Evolutionary conservation across 2,329 filamentous ascomycete genomes (phyloP).

Genomic region (Pseudovirgaria hyperparasitica): DNA sequence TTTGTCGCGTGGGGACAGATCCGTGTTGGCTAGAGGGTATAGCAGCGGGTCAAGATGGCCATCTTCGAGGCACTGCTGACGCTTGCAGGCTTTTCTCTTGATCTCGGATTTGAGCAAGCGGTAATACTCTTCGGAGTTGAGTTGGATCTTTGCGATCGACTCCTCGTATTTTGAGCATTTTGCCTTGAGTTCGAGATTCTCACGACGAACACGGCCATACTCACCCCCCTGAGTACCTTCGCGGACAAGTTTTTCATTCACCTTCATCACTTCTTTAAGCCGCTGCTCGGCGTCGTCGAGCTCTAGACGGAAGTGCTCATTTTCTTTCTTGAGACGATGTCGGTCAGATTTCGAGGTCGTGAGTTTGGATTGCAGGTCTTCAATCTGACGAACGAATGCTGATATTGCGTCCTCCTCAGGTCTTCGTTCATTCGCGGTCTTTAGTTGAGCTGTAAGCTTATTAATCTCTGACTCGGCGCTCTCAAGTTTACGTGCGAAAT

Average conservation of each 20-base stretch:
- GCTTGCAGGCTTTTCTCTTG: conserved; percentile 21
- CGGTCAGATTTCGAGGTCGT: conserved; percentile 13
- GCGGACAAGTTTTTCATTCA: conserved; percentile 6
- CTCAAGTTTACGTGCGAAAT: conserved; percentile 14
- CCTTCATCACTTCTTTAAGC: conserved; percentile 7
- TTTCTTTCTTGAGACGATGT: conserved; percentile 16
- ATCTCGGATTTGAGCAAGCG: conserved; percentile 28
- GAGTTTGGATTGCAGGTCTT: neutral
- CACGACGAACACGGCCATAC: conserved; percentile 16
- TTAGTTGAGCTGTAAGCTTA: conserved; percentile 3
- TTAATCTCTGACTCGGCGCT: conserved; percentile 7
- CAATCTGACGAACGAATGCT: conserved; percentile 1
- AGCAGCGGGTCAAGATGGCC: conserved; percentile 15
- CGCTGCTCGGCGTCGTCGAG: conserved; percentile 12
- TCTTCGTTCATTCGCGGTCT: conserved; percentile 1
- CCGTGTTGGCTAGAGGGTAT: conserved; percentile 10
- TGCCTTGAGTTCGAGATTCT: conserved; percentile 8
- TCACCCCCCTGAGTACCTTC: conserved; percentile 14
- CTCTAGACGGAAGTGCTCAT: conserved; percentile 9
- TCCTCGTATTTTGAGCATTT: no score
- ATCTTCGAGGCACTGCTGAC: conserved; percentile 10
- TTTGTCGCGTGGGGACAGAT: conserved; percentile 17
- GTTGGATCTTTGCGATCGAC: conserved; percentile 14
- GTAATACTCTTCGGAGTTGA: conserved; percentile 27
- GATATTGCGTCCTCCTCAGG: conserved; percentile 1